Evolutionary conservation across 2,329 filamentous ascomycete genomes (phyloP), one percentile per base, ranked within the genome.

Genomic region (Mollisia scopiformis): DNA sequence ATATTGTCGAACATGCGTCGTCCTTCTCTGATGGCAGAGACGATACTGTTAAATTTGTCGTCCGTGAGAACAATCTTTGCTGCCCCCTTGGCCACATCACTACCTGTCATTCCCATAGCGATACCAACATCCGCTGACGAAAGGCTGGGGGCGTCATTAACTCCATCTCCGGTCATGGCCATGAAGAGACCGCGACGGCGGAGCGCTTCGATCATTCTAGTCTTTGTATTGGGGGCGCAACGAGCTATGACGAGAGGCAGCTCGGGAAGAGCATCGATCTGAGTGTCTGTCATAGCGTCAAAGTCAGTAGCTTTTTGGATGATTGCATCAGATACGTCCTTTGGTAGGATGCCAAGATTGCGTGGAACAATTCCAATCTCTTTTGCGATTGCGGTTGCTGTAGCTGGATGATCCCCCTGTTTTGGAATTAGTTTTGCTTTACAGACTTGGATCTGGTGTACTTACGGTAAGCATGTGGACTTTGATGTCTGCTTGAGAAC

Each of bases 401-500:
- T 86, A 16, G 80, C 80, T 21, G 82, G 82, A 66, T 85, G 83
- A 63, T 86, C 83, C 35, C 67, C 67, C 55, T 61, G 33, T 59
- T 50, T 23, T 14, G 39, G 47, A 10, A 50, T 65, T 30, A 59
- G 60, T 13, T 33, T 14, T 53, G 8, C 6, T 37, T 57, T 31
- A 39, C 13, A 6, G 2, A 13, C 46, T 6, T 7, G 23, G 41
- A 43, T 27, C 6, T 23, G 46, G 52, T 21, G n/a, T 5, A 21
- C 62, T 62, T 13, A 90, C 88, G 2, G 90, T 93, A 0, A 93
- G 88, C 90, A 93, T 93, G 73, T 90, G 88, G 37, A 92, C 85
- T 23, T 87, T 81, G 60, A 93, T 89, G 1, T 88, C 88, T 2
- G 90, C 90, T 1, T 84, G 80, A 4, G 88, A 84, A 21, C 92